These are phyloP conservation scores for Penicillium sp. DNA, from an alignment of 2,329 filamentous ascomycete species.

Conservation along the genomic window DNA sequence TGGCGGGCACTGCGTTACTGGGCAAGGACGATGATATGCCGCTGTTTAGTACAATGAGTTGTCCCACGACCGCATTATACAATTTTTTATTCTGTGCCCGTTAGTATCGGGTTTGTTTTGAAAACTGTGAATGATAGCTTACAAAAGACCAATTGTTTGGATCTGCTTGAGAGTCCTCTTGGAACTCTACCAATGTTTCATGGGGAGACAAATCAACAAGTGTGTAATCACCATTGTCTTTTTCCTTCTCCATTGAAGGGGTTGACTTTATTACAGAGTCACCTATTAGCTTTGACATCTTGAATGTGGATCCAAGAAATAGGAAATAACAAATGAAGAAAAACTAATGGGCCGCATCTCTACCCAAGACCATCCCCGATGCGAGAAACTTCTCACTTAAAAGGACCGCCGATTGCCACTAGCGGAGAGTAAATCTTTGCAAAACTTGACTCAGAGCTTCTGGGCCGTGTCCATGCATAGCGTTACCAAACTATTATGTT, in stretches of 20 bases:
- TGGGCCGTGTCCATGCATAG: conserved; percentile 14
- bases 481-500: conserved; percentile 16
- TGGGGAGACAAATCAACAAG: conserved; percentile 20
- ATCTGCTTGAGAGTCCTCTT: conserved; percentile 22
- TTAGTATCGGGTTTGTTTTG: neutral
- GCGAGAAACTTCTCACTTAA: conserved; percentile 16
- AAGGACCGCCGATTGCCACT: neutral
- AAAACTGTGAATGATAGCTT: conserved; percentile 11
- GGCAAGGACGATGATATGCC: conserved; percentile 40
- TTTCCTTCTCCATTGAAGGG: conserved; percentile 1
- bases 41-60: conserved; percentile 38
- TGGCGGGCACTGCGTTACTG: conserved; percentile 40
- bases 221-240: conserved; percentile 15
- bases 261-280: conserved; percentile 1
- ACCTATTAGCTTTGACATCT: conserved; percentile 8
- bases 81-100: conserved; percentile 28
- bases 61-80: conserved; percentile 26
- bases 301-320: neutral
- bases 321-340: neutral
- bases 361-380: neutral
- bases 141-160: conserved; percentile 32
- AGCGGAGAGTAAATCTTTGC: conserved; percentile 9
- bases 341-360: neutral
- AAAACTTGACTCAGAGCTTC: conserved; percentile 22
- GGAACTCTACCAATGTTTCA: conserved; percentile 29